Percentiles rank a stretch among this genome's conserved stretches.
Conservation (phyloP, 225 moss, liverwort and hornwort species). For the Antitrichia curtipendula region DNA sequence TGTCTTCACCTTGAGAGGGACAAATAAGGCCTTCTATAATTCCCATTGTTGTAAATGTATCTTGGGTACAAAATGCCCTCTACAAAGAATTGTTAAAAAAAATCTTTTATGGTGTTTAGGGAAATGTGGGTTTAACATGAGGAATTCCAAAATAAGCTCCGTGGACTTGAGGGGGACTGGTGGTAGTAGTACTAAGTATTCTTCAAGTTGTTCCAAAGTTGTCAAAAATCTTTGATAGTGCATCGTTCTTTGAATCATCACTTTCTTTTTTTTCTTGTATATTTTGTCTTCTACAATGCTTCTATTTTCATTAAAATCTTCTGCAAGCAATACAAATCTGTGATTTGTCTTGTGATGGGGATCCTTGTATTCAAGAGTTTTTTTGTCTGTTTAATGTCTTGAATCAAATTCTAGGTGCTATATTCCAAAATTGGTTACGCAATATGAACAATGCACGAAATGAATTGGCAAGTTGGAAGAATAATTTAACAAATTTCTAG, state of each 20-base stretch:
- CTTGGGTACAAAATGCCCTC: background rate
- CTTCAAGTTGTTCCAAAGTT: background rate
- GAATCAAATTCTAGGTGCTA: background rate
- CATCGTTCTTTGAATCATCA: rapidly evolving
- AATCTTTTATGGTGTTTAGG: background rate
- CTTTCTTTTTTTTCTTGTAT: background rate
- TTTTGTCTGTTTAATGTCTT: background rate
- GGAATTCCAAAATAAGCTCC: background rate
- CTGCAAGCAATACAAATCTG: background rate
- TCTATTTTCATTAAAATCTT: rapidly evolving
- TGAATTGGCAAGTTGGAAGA: background rate
- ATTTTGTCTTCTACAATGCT: background rate
- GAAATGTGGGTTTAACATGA: background rate
- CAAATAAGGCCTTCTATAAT: background rate
- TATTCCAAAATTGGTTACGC: background rate
- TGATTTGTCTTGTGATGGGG: background rate
- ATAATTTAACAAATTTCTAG: rapidly evolving
- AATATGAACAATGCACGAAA: background rate
- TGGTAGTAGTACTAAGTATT: background rate
- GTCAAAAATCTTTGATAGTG: background rate
- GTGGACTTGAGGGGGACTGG: background rate
- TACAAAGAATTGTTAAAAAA: background rate
- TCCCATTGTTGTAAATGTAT: background rate
- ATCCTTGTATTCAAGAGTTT: background rate
- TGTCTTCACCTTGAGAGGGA: background rate